Conservation (phyloP, 805 yeast genomes). For the Cyberlindnera nakhonratchasimensis region DNA sequence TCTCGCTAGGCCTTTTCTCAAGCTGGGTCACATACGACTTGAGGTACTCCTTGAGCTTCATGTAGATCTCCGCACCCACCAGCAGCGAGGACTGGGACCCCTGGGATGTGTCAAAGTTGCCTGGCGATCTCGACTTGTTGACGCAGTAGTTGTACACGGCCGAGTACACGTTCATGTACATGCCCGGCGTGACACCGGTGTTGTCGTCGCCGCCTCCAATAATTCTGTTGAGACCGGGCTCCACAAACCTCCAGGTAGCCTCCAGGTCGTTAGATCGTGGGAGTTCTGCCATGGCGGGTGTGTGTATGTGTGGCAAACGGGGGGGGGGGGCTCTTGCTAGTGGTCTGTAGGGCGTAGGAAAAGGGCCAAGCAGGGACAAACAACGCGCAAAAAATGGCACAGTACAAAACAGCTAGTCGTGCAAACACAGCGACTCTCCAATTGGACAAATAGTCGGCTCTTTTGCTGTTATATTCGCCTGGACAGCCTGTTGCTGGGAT, state of each 20-base stretch:
- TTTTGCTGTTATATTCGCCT: too few species aligned
- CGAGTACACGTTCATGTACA: constrained; percentile 89
- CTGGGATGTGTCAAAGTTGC: constrained; percentile 25
- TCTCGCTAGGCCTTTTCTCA: constrained; percentile 52
- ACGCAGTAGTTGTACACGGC: constrained; percentile 93
- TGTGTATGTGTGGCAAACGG: neutral
- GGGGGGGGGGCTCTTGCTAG: neutral
- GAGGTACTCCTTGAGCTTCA: constrained; percentile 65
- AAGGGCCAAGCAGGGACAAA: too few species aligned
- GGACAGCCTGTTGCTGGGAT: too few species aligned
- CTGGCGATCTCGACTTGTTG: constrained; percentile 59
- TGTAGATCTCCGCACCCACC: constrained; percentile 88
- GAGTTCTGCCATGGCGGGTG: constrained; percentile 26
- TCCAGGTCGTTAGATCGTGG: constrained; percentile 60
- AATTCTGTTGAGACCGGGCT: constrained; percentile 69
- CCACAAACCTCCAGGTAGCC: constrained; percentile 75
- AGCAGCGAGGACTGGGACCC: constrained; percentile 41
- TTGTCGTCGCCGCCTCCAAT: constrained; percentile 59
- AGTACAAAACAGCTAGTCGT: neutral
- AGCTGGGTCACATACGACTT: constrained; percentile 52
- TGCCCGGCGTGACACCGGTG: constrained; percentile 54
- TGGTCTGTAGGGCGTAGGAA: neutral
- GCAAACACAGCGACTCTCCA: too few species aligned
- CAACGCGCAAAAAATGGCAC: neutral
- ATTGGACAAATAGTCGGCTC: too few species aligned